phyloP scores from a whole-genome alignment of 2,329 filamentous ascomycete species.

The Colletotrichum tanaceti region DNA sequence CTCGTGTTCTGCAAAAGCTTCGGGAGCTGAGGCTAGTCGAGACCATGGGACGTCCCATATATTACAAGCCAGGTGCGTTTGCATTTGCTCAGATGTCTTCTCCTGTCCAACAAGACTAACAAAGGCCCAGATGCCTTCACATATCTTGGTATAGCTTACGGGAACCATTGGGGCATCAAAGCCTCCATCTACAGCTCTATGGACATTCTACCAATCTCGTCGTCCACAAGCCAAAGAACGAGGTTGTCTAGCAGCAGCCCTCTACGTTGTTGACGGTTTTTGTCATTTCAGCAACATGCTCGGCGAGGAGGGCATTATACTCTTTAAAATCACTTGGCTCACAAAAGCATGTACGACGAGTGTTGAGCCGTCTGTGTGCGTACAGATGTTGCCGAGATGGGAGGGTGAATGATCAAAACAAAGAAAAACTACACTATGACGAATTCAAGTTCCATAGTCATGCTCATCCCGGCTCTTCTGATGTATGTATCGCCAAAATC shows the following conservation, averaged over 20 bases:
- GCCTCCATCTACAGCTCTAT: conserved; percentile 67
- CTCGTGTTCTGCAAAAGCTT: conserved; percentile 72
- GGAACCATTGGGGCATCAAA: conserved; percentile 72
- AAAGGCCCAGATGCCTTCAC: conserved; percentile 72
- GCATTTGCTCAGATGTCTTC: not conserved
- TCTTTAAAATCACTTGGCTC: not conserved
- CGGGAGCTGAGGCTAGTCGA: conserved; percentile 71
- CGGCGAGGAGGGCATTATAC: not conserved
- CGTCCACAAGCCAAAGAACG: not conserved
- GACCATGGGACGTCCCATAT: conserved; percentile 64
- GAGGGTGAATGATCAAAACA: not conserved
- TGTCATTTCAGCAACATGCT: not conserved
- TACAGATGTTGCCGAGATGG: too few species aligned
- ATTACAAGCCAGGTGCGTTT: conserved; percentile 79
- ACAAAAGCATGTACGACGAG: not conserved
- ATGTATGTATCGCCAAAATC: not conserved
- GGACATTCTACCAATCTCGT: conserved; percentile 49
- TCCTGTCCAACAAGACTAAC: conserved; percentile 24
- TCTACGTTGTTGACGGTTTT: not conserved
- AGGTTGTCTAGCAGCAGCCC: not conserved
- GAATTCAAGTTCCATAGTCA: not conserved
- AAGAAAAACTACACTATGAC: not conserved
- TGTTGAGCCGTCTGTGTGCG: too few species aligned
- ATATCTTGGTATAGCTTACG: conserved; percentile 69
- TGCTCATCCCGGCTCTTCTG: not conserved